Evolutionary conservation across 163 green algal genomes (phyloP), one percentile per base, ranked within the genome.

Genomic region (Prototheca wickerhamii): DNA sequence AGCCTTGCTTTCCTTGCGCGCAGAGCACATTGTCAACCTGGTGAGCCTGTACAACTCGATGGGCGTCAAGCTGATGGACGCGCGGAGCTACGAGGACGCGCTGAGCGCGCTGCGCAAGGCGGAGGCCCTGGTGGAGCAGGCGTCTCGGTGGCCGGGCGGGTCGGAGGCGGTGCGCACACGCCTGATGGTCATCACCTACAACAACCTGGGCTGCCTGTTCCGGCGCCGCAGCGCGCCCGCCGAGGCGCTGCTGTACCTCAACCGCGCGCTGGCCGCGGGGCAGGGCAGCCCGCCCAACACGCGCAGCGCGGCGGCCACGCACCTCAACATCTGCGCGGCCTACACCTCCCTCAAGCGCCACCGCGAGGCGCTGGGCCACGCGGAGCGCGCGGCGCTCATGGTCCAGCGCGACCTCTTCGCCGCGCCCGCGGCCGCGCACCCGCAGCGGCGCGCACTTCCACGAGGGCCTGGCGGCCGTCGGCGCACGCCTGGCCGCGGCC

Each of bases 31-130:
- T 23, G 7, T 7, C 26, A 58, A 59, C 25, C 20, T 71, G 33
- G 64, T 70, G 32, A 74, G 73, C 40, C 61, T 78, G 43, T 78
- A 78, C 66, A 78, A 73, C 61, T 61, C 70, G 34, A 34, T 78
- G 35, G 71, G 60, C 7, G 49, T 78, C 21, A 58, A 65, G 43
- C 61, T 78, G 40, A 78, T 78, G 71, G 69, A 76, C 32, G 34
- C 62, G 35, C 60, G 56, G 23, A 60, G 68, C 26, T 72, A 67
- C 23, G 64, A 73, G 18, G 60, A 78, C n/a, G 44, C 71, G 23
- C 56, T 77, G 50, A 12, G 17, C 31, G 31, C 60, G 61, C 58
- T 79, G 58, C 34, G 60, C 33, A 79, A 79, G 63, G 72, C 72
- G 3, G 69, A 77, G 18, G 53, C 50, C 2, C 44, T 78, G n/a